Base-by-base conservation (phyloP, 257 asterid genomes). In the Orobanche coerulescens region DNA sequence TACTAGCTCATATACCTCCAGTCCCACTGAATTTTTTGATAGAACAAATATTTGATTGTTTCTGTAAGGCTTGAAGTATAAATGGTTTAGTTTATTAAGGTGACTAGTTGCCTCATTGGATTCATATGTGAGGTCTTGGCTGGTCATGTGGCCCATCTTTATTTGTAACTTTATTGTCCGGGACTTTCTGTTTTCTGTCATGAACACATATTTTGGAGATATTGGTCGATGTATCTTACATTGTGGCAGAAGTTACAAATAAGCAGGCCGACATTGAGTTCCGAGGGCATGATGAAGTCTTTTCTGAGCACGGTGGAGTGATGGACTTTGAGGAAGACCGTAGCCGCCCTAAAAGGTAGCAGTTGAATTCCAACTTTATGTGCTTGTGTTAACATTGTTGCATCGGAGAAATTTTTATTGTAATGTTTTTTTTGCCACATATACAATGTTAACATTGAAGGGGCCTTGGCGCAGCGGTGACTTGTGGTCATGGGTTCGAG, bases 191-290 rank as follows among this genome's bases (percentile, higher is more conserved):
- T 25, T 50, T 33, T 59, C 43, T 33, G 47, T 55, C 37, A 47
- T 28, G 53, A 68, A 34, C 64, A 66, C 63, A 65, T 80, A 69
- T 58, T 65, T 76, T 82, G 78, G 84, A 73, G 78, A 73, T 79
- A 66, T 84, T 73, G 73, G 86, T 85, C 82, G 90, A 84, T 76
- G 83, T 78, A 83, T 80, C 95, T 89, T 84, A 92, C 90, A 57
- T 76, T 86, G 81, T 89, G 95, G 94, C 96, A 89, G 94, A 93
- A 81, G 94, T 84, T 92, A 80, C 84, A 75, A 80, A 86, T 86
- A 85, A 88, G 96, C 95, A 89, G 99, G 97, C 84, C 65, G 85
- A 82, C 54, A 11, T 66, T 68, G 94, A 86, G 34, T 63, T 76
- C 88, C 78, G 91, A 73, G 97, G 93, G 76, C 89, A 86, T 55